Conservation (phyloP, 2,329 filamentous ascomycete genomes). For the Fusarium dimerum region DNA sequence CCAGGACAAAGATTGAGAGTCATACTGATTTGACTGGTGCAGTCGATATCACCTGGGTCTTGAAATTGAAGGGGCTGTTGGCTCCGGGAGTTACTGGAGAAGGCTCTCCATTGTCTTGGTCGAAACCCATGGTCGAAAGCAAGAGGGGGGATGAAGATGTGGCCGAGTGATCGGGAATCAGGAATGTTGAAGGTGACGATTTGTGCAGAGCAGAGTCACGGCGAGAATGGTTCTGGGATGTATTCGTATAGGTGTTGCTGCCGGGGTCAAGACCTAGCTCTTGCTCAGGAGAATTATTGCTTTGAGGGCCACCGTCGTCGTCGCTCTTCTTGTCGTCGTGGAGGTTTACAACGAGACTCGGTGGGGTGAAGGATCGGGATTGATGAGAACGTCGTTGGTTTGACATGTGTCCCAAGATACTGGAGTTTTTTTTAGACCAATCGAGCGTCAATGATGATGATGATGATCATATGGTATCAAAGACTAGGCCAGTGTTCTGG, state of each 20-base stretch:
- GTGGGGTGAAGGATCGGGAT: slow-evolving; percentile 23
- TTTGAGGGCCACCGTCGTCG: neutral
- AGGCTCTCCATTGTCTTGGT: slow-evolving; percentile 15
- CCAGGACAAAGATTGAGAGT: neutral
- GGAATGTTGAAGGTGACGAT: slow-evolving; percentile 17
- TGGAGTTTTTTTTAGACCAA: slow-evolving; percentile 4
- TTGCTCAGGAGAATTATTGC: neutral
- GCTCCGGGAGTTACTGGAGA: slow-evolving; percentile 28
- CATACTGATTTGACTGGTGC: slow-evolving; percentile 75
- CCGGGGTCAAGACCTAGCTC: slow-evolving; percentile 10
- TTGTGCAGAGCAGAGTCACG: slow-evolving; percentile 19
- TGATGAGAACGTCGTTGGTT: slow-evolving; percentile 22
- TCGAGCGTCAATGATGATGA: neutral
- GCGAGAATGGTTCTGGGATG: slow-evolving; percentile 14
- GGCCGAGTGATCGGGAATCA: slow-evolving; percentile 14
- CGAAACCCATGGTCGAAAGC: slow-evolving; percentile 18
- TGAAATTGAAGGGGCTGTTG: slow-evolving; percentile 88
- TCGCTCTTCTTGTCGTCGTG: slow-evolving; percentile 23
- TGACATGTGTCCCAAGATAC: slow-evolving; percentile 20
- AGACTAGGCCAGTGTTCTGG: neutral
- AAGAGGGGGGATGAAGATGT: slow-evolving; percentile 17
- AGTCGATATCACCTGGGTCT: slow-evolving; percentile 76
- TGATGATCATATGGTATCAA: neutral
- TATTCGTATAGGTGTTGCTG: slow-evolving; percentile 3
- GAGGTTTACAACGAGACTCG: slow-evolving; percentile 26